A percentile compares a stretch with the other conserved stretches of the same genome.
Evolutionary conservation across 2,329 filamentous ascomycete genomes (phyloP).

Genomic region (Neonectria ditissima): DNA sequence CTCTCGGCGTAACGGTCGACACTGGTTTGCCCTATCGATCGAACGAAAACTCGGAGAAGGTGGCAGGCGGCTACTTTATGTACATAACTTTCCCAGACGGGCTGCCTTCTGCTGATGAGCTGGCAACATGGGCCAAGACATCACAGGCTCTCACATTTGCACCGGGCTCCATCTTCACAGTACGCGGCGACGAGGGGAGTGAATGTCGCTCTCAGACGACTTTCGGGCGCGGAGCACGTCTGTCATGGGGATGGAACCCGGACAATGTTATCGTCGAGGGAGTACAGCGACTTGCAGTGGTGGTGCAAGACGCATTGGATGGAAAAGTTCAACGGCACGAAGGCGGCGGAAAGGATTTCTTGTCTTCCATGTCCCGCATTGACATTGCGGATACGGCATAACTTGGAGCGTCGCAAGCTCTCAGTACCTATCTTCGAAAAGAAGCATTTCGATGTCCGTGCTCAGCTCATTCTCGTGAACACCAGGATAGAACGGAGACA

Average conservation of each 20-base stretch:
- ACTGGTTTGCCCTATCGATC: not conserved
- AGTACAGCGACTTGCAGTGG: slow-evolving; percentile 6
- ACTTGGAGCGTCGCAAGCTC: not conserved
- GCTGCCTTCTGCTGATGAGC: not conserved
- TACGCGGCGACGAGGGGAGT: slow-evolving; percentile 2
- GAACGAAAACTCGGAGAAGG: not conserved
- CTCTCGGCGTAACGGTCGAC: not conserved
- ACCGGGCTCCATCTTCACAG: slow-evolving; percentile 11
- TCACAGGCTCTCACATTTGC: slow-evolving; percentile 7
- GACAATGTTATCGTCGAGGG: slow-evolving; percentile 10
- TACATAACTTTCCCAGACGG: slow-evolving; percentile 10
- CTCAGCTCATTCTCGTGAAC: not conserved
- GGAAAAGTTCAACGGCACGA: not conserved
- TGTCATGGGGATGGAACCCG: slow-evolving; percentile 19
- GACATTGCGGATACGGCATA: not conserved
- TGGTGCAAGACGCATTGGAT: not conserved
- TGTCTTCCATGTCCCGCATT: not conserved
- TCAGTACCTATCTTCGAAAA: not conserved
- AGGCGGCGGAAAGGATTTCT: not conserved
- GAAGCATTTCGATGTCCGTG: not conserved
- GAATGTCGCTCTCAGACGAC: not conserved
- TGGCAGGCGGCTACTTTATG: slow-evolving; percentile 12
- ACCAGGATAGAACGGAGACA: not conserved
- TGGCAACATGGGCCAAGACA: not conserved
- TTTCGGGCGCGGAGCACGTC: slow-evolving; percentile 5